These are phyloP conservation scores for Aotearoamyces nothofagi DNA, from an alignment of 2,329 filamentous ascomycete species.

Conservation along the genomic window DNA sequence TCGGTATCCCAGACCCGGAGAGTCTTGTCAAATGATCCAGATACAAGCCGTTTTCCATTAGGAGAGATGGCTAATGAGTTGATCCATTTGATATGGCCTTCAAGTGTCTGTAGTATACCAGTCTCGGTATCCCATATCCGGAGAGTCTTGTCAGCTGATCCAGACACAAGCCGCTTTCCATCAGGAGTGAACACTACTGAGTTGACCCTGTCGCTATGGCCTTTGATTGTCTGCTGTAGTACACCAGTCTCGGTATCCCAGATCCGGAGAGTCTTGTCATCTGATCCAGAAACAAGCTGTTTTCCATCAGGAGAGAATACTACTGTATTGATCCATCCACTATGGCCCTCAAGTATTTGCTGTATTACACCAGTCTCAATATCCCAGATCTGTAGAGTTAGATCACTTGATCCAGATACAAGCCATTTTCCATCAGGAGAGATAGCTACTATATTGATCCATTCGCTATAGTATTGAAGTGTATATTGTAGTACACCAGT, in stretches of 20 bases:
- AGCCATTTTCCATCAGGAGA: constrained; percentile 4
- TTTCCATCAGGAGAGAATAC: constrained; percentile 5
- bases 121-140: constrained; percentile 2
- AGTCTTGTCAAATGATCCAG: constrained; percentile 1
- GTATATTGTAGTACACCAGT: not conserved
- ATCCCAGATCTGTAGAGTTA: constrained; percentile 6
- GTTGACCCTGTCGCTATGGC: constrained; percentile 1
- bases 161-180: constrained; percentile 1
- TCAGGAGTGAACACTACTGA: constrained; percentile 4
- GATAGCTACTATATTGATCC: constrained; percentile 3
- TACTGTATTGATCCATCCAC: not conserved
- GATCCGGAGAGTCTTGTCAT: constrained; percentile 1
- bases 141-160: constrained; percentile 1
- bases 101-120: not conserved
- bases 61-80: constrained; percentile 3
- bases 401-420: constrained; percentile 4
- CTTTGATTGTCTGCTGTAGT: constrained; percentile 1
- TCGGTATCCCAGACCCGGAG: constrained; percentile 5
- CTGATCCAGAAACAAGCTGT: constrained; percentile 2
- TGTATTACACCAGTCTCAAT: not conserved
- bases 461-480: not conserved
- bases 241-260: constrained; percentile 3
- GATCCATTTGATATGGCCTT: not conserved
- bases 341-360: constrained; percentile 1
- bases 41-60: constrained; percentile 1